These are phyloP conservation scores for Epichloe sylvatica DNA, from an alignment of 2,329 filamentous ascomycete genomes.

Conservation along the genomic window DNA sequence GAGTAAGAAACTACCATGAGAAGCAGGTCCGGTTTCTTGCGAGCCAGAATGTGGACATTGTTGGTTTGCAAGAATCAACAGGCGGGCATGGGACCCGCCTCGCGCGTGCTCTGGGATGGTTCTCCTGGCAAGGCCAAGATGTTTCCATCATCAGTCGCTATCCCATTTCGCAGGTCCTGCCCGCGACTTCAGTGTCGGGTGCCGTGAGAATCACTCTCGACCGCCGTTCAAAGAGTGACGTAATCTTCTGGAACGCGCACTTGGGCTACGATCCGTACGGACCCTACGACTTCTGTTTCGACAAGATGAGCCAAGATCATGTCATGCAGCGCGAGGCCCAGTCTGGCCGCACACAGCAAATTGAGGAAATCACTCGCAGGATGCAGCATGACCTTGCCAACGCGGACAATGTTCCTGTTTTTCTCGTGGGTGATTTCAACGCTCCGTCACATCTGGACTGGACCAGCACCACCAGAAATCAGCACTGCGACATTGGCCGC, in stretches of 20 bases:
- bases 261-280: conserved; percentile 16
- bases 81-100: conserved; percentile 18
- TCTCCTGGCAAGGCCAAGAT: conserved; percentile 19
- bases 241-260: too few relatives aligned
- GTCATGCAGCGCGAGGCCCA: conserved; percentile 20
- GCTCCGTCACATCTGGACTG: conserved; percentile 28
- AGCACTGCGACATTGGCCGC: too few relatives aligned
- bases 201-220: too few relatives aligned
- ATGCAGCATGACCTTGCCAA: conserved; percentile 18
- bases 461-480: conserved; percentile 9
- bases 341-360: conserved; percentile 23
- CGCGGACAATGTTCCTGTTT: conserved; percentile 17
- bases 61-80: conserved; percentile 24
- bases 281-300: conserved; percentile 27
- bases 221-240: too few relatives aligned
- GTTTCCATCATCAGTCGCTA: conserved; percentile 2
- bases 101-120: conserved; percentile 23
- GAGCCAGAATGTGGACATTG: conserved; percentile 17
- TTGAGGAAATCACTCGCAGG: conserved; percentile 15
- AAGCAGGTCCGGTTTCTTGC: conserved; percentile 24
- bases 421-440: conserved; percentile 27
- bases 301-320: conserved; percentile 16
- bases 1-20: conserved; percentile 21
- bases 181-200: too few relatives aligned
- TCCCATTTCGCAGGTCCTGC: too few relatives aligned